Conservation (phyloP, 164 flowering plant species). For the Chimonanthus salicifolius region DNA sequence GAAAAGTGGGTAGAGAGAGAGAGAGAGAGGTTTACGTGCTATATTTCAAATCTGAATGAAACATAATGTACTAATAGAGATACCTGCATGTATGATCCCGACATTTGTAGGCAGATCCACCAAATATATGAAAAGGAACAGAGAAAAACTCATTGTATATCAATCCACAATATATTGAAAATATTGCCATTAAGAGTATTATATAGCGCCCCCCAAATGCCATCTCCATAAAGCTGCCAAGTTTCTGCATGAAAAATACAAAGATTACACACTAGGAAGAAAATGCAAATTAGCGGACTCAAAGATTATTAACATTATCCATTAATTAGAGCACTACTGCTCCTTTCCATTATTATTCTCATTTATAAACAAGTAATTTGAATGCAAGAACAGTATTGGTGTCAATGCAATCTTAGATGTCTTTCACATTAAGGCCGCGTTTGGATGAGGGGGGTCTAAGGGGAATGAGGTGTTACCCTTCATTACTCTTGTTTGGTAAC, state of each 20-base stretch:
- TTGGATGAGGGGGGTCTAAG: too few species aligned
- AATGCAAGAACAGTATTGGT: too few species aligned
- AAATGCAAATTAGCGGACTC: neutral
- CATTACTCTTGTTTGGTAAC: too few species aligned
- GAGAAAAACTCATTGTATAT: constrained; percentile 96
- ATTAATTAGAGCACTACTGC: too few species aligned
- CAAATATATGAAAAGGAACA: constrained; percentile 86
- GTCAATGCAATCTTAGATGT: too few species aligned
- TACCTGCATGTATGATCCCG: constrained; percentile 83
- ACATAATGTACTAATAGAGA: neutral
- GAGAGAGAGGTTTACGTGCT: neutral
- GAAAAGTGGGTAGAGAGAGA: neutral
- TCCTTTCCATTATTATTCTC: too few species aligned
- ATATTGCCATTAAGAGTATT: constrained; percentile 79
- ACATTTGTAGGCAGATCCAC: constrained; percentile 76
- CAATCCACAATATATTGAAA: constrained; percentile 90
- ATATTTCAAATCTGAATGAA: neutral
- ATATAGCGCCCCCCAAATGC: constrained; percentile 92
- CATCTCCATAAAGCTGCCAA: constrained; percentile 95
- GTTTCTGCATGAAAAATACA: constrained; percentile 51
- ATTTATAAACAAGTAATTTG: too few species aligned
- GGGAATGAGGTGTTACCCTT: too few species aligned
- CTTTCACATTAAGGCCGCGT: too few species aligned
- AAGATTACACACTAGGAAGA: neutral
- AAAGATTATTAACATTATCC: too few species aligned